Conservation (phyloP, 2,329 filamentous ascomycete species). For the Tolypocladium pustulatum region DNA sequence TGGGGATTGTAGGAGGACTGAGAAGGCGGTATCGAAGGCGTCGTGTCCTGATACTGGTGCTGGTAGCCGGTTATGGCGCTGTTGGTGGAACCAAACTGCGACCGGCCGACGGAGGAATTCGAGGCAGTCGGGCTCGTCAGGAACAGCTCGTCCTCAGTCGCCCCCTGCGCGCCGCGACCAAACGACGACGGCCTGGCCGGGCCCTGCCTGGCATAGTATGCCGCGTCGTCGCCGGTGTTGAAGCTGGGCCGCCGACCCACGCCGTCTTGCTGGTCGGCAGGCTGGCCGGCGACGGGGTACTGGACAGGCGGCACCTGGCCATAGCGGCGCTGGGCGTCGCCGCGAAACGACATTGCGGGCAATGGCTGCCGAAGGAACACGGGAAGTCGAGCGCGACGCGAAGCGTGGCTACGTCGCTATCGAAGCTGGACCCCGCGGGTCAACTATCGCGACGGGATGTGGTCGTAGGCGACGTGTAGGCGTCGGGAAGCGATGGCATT, state of each 20-base stretch:
- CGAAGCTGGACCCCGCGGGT: slow-evolving; percentile 8
- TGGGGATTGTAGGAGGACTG: slow-evolving; percentile 60
- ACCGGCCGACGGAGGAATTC: slow-evolving; percentile 13
- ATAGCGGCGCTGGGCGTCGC: slow-evolving; percentile 52
- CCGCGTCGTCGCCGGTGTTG: slow-evolving; percentile 63
- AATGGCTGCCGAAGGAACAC: background rate
- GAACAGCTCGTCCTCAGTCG: slow-evolving; percentile 52
- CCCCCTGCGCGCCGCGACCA: background rate
- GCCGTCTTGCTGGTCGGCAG: slow-evolving; percentile 12
- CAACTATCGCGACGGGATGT: slow-evolving; percentile 6
- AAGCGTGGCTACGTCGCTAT: background rate
- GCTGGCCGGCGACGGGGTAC: slow-evolving; percentile 41
- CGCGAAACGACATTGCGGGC: slow-evolving; percentile 49
- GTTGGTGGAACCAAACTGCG: slow-evolving; percentile 32
- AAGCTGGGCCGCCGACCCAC: slow-evolving; percentile 56
- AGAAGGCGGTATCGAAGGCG: slow-evolving; percentile 31
- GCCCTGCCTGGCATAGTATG: slow-evolving; percentile 32
- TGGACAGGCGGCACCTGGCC: slow-evolving; percentile 57
- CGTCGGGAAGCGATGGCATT: background rate
- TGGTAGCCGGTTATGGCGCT: slow-evolving; percentile 39
- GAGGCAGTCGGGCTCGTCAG: slow-evolving; percentile 34
- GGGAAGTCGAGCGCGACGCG: background rate
- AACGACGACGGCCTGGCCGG: slow-evolving; percentile 7
- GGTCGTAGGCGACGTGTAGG: background rate
- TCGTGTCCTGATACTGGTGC: slow-evolving; percentile 37